Evolutionary conservation across 495 filamentous ascomycete genomes (phyloP), one percentile per base, ranked within the genome.

Genomic region (Penicillium cataractarum): DNA sequence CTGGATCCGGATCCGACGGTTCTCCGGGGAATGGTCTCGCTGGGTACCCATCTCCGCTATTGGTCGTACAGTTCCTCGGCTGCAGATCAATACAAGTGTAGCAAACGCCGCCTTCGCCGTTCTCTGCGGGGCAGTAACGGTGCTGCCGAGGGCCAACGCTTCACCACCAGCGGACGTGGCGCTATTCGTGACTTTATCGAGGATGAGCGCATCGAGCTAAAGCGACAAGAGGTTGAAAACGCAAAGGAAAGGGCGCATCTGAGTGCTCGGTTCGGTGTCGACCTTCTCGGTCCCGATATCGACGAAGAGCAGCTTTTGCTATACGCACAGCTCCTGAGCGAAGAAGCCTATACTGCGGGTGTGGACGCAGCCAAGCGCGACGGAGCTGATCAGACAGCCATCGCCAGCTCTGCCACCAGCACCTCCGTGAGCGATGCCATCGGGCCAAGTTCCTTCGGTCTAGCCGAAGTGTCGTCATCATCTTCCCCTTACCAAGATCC

Each of bases 1-100:
- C 83, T 99, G 17, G 96, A 99, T 71, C 91, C 96, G 0, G 92
- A 99, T 66, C 87, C 95, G 32, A 93, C 92, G 0, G 80, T 87
- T 1, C 86, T 99, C n/a, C 87, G 94, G n/a, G 95, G 95, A 40
- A 89, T 94, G 72, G 90, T 97, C 9, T 88, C 93, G 0, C 83
- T 96, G 32, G 95, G 96, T 39, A 90, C 89, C 0, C 89, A 93
- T 71, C 78, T 99, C 9, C 89, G 92, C 35, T 97, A 93, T 71
- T 99, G 95, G 95, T 88, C 89, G 19, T 97, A 96, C 71, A 96
- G 91, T 70, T 94, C 93, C 31, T 75, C 80, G 13, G 76, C 78
- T 33, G 83, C 84, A 7, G 88, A 90, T 71, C 81, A 89, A 59
- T 89, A 87, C 68, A 87, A 89, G 60, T 76, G 76, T 27, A 84